Percentiles rank a stretch among this genome's conserved stretches.
Conservation (phyloP, 176 grass and related monocot species). For the Melocanna baccifera region DNA sequence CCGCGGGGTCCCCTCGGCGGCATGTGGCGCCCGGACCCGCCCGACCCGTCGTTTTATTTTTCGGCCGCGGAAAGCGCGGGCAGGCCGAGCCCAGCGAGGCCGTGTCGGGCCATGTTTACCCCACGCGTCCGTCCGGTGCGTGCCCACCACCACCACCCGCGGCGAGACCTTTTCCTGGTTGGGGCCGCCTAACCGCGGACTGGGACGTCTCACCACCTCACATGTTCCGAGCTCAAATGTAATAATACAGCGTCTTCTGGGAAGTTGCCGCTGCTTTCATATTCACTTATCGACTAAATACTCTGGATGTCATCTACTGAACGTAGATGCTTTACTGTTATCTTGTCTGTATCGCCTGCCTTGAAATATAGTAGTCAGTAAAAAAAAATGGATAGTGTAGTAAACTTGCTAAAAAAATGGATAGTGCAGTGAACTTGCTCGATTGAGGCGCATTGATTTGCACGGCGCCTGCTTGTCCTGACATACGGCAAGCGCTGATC, state of each 20-base stretch:
- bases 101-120: not conserved
- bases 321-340: not conserved
- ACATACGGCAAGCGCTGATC: not conserved
- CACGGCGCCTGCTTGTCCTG: not conserved
- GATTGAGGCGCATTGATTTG: not conserved
- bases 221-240: not conserved
- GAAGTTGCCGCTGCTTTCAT: not conserved
- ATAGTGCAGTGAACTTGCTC: not conserved
- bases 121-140: not conserved
- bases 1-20: not conserved
- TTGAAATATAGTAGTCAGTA: not conserved
- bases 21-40: not conserved
- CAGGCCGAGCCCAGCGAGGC: constrained; percentile 14
- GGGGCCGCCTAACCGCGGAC: constrained; percentile 27
- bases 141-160: not conserved
- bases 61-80: constrained; percentile 22
- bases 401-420: not conserved
- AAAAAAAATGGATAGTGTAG: not conserved
- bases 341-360: not conserved
- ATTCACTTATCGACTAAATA: not conserved
- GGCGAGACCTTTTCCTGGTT: not conserved
- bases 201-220: constrained; percentile 20
- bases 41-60: not conserved
- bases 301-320: no score
- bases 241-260: not conserved